phyloP scores from a whole-genome alignment of 352 stramenopile genomes.

The Globisporangium apiculatum region DNA sequence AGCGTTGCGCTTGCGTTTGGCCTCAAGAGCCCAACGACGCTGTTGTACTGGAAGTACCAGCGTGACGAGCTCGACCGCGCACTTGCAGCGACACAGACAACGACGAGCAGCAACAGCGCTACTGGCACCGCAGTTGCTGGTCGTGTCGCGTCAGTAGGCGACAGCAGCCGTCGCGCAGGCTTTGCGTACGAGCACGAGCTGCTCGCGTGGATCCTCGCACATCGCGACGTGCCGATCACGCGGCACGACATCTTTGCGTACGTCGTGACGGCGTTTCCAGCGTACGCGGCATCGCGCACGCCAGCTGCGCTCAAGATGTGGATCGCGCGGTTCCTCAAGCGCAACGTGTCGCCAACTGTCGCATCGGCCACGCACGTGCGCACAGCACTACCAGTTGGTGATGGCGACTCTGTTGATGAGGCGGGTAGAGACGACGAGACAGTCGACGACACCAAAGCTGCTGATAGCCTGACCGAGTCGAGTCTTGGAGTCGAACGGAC shows the following conservation, averaged over 20 bases:
- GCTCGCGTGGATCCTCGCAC: conserved; percentile 42
- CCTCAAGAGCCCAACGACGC: conserved; percentile 50
- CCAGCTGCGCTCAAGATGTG: conserved; percentile 54
- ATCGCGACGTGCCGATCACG: conserved; percentile 36
- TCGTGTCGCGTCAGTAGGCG: not conserved
- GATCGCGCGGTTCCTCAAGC: conserved; percentile 59
- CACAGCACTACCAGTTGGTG: conserved; percentile 1
- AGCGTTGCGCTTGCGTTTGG: conserved; percentile 33
- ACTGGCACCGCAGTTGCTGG: not conserved
- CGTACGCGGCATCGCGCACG: conserved; percentile 48
- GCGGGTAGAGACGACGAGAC: not conserved
- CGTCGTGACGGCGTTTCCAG: conserved; percentile 39
- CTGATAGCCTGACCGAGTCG: no score
- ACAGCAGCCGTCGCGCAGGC: conserved; percentile 7
- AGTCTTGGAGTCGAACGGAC: not conserved
- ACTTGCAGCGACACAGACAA: conserved; percentile 10
- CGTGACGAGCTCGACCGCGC: conserved; percentile 17
- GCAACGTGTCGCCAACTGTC: conserved; percentile 23
- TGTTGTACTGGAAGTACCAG: conserved; percentile 52
- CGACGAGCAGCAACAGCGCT: not conserved
- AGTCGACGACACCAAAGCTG: not conserved
- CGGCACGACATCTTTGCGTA: conserved; percentile 60
- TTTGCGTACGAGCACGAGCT: conserved; percentile 37
- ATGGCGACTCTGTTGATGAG: conserved; percentile 13
- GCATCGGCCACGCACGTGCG: conserved; percentile 2